Evolutionary conservation across 805 yeast genomes (phyloP).

Genomic region (Zygosaccharomyces bisporus): DNA sequence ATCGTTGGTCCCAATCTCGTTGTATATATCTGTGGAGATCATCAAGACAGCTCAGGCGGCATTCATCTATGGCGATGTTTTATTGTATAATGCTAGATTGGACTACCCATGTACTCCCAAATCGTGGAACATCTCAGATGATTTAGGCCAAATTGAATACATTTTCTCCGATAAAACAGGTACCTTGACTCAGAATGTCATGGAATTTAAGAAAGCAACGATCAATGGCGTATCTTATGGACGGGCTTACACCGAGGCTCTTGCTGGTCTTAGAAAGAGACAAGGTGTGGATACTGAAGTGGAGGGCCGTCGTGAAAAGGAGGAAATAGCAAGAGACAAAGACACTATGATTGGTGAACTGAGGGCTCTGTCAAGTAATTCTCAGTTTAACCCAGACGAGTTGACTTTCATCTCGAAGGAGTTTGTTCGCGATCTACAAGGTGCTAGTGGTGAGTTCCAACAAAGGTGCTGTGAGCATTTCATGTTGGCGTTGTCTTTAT

Average conservation of each 20-base stretch:
- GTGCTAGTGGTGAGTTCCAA: slow-evolving; percentile 44
- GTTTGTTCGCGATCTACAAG: slow-evolving; percentile 59
- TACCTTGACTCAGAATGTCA: slow-evolving; percentile 75
- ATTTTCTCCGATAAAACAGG: slow-evolving; percentile 84
- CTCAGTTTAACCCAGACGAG: slow-evolving; percentile 51
- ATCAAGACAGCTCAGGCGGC: slow-evolving; percentile 79
- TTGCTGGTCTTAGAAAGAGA: slow-evolving; percentile 72
- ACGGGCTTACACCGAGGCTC: slow-evolving; percentile 77
- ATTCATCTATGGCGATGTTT: slow-evolving; percentile 71
- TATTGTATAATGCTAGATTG: slow-evolving; percentile 61
- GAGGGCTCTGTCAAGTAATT: slow-evolving; percentile 37
- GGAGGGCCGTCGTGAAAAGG: slow-evolving; percentile 51
- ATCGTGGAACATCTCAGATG: slow-evolving; percentile 83
- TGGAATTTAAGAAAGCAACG: slow-evolving; percentile 82
- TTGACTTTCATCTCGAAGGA: slow-evolving; percentile 66
- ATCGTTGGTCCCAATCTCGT: slow-evolving; percentile 77
- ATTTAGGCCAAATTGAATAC: slow-evolving; percentile 80
- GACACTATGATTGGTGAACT: slow-evolving; percentile 53
- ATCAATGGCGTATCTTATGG: slow-evolving; percentile 72
- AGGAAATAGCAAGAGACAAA: slow-evolving; percentile 54
- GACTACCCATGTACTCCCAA: slow-evolving; percentile 84
- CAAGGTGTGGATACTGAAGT: slow-evolving; percentile 71
- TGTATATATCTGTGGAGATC: slow-evolving; percentile 77
- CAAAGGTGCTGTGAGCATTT: slow-evolving; percentile 63
- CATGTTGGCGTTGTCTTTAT: slow-evolving; percentile 69